phyloP scores from a whole-genome alignment of 1,139 yeast species.

The Kodamaea arcana region DNA sequence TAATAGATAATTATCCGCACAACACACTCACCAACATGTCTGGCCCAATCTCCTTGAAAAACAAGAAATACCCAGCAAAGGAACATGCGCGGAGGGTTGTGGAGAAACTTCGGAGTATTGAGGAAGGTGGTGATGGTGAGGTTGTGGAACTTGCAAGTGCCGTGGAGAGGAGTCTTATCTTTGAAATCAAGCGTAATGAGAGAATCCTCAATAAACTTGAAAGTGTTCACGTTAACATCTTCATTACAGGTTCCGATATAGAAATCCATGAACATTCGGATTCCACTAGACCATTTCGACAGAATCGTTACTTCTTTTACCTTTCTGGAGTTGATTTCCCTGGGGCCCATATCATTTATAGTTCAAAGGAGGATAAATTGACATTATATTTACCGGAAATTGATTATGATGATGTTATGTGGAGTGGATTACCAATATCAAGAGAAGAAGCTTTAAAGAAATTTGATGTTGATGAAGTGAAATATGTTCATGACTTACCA shows the following conservation, averaged over 20 bases:
- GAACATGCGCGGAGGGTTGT: slow-evolving; percentile 57
- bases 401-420: slow-evolving; percentile 88
- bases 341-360: slow-evolving; percentile 66
- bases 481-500: slow-evolving; percentile 51
- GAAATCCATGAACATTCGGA: slow-evolving; percentile 76
- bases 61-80: slow-evolving; percentile 67
- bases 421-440: slow-evolving; percentile 86
- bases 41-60: slow-evolving; percentile 13
- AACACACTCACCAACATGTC: slow-evolving; percentile 1
- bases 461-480: slow-evolving; percentile 80
- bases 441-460: slow-evolving; percentile 58
- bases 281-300: slow-evolving; percentile 74
- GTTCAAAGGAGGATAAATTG: slow-evolving; percentile 50
- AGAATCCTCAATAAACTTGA: too few species aligned
- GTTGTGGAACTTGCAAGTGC: too few species aligned
- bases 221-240: slow-evolving; percentile 28
- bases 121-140: slow-evolving; percentile 17
- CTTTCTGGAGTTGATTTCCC: slow-evolving; percentile 82
- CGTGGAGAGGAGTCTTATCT: too few species aligned
- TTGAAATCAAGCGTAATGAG: too few species aligned
- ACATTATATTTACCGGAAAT: slow-evolving; percentile 76
- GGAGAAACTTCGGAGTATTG: slow-evolving; percentile 31
- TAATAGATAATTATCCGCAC: neutral
- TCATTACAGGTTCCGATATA: slow-evolving; percentile 64
- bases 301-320: slow-evolving; percentile 85